phyloP scores from a whole-genome alignment of 495 filamentous ascomycete species.

The Durotheca rogersii region DNA sequence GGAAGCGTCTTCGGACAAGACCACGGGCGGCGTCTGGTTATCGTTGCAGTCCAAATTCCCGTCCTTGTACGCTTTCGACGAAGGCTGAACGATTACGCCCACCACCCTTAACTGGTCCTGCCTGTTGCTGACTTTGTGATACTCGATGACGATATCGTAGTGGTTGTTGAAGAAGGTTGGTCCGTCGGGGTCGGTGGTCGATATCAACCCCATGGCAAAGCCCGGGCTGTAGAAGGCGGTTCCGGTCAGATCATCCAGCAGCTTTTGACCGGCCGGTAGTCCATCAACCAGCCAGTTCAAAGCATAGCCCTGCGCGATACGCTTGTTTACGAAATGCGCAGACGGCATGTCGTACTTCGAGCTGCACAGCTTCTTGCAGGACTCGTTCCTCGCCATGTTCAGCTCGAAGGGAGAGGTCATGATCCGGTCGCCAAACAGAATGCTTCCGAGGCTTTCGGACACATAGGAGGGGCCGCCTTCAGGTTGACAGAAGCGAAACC shows the following conservation, averaged over 20 bases:
- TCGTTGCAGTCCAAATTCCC: conserved; percentile 63
- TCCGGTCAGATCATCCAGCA: conserved; percentile 68
- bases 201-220: conserved; percentile 73
- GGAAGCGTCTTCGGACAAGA: conserved; percentile 59
- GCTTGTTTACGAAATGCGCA: conserved; percentile 76
- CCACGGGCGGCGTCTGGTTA: conserved; percentile 49
- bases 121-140: conserved; percentile 67
- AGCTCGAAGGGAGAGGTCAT: conserved; percentile 87
- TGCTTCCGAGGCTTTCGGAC: conserved; percentile 89
- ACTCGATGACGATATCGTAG: conserved; percentile 91
- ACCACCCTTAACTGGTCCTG: conserved; percentile 76
- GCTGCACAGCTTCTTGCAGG: conserved; percentile 76
- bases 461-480: conserved; percentile 70
- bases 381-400: conserved; percentile 78
- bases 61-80: conserved; percentile 63
- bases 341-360: conserved; percentile 65
- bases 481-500: conserved; percentile 84
- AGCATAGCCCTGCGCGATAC: conserved; percentile 79
- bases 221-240: conserved; percentile 82
- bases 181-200: conserved; percentile 48
- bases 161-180: conserved; percentile 79
- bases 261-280: conserved; percentile 80
- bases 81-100: conserved; percentile 82
- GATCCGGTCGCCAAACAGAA: conserved; percentile 95
- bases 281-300: conserved; percentile 96